These are phyloP conservation scores for Trametes hirsuta DNA, from an alignment of 1,284 basidiomycete species.

Conservation along the genomic window DNA sequence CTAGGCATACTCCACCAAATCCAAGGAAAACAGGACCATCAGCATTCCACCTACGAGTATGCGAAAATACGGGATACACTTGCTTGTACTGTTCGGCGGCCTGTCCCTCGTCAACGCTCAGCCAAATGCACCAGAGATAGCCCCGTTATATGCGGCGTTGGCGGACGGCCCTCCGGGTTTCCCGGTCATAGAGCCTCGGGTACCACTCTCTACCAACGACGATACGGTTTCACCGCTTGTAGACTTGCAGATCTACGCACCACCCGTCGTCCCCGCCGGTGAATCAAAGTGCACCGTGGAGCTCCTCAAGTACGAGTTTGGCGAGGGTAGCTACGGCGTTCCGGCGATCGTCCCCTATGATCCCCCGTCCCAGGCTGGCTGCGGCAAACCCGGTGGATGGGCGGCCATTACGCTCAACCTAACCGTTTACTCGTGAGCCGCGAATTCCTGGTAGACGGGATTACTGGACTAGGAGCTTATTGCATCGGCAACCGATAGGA, in stretches of 20 bases:
- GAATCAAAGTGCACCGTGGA: slow-evolving; percentile 39
- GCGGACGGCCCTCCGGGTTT: slow-evolving; percentile 14
- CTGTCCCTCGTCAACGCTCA: background rate
- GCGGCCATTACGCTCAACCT: slow-evolving; percentile 69
- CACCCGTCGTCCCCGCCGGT: slow-evolving; percentile 39
- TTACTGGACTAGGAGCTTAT: background rate
- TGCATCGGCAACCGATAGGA: background rate
- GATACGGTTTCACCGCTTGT: slow-evolving; percentile 40
- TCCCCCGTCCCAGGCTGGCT: slow-evolving; percentile 58
- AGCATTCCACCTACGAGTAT: background rate
- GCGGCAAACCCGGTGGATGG: slow-evolving; percentile 67
- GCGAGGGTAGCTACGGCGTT: slow-evolving; percentile 22
- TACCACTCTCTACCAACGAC: slow-evolving; percentile 41
- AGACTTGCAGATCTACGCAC: slow-evolving; percentile 46
- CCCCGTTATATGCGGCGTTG: slow-evolving; percentile 18
- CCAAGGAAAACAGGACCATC: background rate
- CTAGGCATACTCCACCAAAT: background rate
- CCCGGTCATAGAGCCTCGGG: slow-evolving; percentile 31
- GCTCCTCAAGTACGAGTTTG: slow-evolving; percentile 40
- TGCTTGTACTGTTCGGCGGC: background rate
- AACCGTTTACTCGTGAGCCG: slow-evolving; percentile 46
- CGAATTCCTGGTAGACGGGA: too few relatives aligned
- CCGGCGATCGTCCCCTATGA: slow-evolving; percentile 35
- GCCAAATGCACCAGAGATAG: slow-evolving; percentile 11
- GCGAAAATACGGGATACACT: background rate